Evolutionary conservation across 768 basidiomycete species (phyloP).

Genomic region (Suillus plorans): DNA sequence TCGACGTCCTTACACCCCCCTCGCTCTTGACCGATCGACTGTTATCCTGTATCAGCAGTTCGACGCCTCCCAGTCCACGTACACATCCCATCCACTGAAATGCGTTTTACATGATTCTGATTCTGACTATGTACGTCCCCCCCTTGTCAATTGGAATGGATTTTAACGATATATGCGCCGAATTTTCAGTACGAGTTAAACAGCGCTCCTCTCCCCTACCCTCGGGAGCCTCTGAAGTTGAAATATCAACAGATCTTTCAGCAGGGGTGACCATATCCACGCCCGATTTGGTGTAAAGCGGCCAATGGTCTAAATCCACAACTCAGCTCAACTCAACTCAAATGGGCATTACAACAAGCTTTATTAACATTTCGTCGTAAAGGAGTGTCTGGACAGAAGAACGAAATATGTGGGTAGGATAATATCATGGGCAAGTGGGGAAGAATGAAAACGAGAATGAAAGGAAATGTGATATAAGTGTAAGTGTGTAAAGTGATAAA

Average conservation of each 20-base stretch:
- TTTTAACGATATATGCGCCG: background rate
- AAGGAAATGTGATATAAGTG: background rate
- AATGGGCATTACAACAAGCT: background rate
- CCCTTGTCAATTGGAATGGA: background rate
- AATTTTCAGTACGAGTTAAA: background rate
- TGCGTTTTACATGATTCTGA: background rate
- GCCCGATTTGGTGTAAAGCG: background rate
- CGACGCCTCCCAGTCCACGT: no score
- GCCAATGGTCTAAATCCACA: background rate
- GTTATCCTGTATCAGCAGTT: no score
- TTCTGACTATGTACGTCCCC: background rate
- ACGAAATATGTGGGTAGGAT: background rate
- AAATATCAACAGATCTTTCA: background rate
- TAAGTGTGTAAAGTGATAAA: background rate
- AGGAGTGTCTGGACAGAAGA: background rate
- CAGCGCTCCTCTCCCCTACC: background rate
- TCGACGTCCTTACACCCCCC: no score
- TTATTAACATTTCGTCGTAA: background rate
- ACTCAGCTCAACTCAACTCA: background rate
- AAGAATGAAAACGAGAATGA: background rate
- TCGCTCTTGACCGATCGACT: no score
- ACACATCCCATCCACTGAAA: background rate
- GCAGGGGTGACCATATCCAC: background rate
- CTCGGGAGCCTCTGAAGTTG: no score
- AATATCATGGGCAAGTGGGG: background rate